phyloP scores from a whole-genome alignment of 345 rosid species.

The Syzygium jambos region DNA sequence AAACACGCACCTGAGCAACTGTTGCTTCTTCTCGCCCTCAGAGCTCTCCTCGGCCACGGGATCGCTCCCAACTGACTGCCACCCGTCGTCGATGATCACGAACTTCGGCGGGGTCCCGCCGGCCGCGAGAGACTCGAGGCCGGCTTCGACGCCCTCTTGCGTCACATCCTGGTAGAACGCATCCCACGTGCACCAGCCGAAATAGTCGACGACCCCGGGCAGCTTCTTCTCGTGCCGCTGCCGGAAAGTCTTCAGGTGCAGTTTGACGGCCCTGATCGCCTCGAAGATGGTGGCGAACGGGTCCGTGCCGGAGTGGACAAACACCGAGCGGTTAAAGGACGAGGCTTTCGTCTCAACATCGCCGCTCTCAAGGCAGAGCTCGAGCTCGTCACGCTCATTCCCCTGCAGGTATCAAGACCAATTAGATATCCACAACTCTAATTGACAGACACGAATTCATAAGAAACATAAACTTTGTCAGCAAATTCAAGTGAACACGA shows the following conservation, averaged over 20 bases:
- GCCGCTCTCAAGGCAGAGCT: constrained; percentile 92
- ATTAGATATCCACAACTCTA: too few relatives aligned
- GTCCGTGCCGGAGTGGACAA: constrained; percentile 68
- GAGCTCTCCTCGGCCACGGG: not conserved
- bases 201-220: constrained; percentile 69
- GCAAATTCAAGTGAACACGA: not conserved
- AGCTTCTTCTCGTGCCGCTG: constrained; percentile 85
- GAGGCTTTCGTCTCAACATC: constrained; percentile 52
- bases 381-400: constrained; percentile 54
- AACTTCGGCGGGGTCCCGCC: constrained; percentile 84
- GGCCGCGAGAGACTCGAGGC: constrained; percentile 49
- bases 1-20: constrained; percentile 5
- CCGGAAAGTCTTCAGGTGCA: constrained; percentile 68
- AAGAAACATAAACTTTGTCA: not conserved
- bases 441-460: not conserved
- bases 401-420: constrained; percentile 30
- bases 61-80: constrained; percentile 80
- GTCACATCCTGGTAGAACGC: constrained; percentile 93
- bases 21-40: constrained; percentile 17
- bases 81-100: constrained; percentile 92
- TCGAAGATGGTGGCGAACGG: constrained; percentile 70
- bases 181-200: constrained; percentile 99
- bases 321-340: constrained; percentile 61
- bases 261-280: constrained; percentile 57
- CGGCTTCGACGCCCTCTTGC: constrained; percentile 89